Evolutionary conservation across 768 basidiomycete genomes (phyloP), one percentile per base, ranked within the genome.

Genomic region (Hypholoma fasciculare): DNA sequence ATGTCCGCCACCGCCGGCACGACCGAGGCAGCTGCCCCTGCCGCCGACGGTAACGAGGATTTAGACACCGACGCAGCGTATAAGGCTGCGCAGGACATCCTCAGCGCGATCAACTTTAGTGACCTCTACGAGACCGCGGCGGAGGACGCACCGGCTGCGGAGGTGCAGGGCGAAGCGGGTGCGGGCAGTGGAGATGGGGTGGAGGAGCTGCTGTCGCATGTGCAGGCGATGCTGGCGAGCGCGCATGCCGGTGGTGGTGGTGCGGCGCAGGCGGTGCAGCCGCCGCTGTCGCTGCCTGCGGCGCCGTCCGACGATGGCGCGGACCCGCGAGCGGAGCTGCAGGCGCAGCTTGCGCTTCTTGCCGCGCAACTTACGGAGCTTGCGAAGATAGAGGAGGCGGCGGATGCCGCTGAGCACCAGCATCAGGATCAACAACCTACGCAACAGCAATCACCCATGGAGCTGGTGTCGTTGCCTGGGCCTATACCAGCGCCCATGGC

Each of bases 81-180:
- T 80, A 85, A 89, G 66, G 89, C 89, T 0, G 89, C 89, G 7
- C 87, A 90, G 65, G 87, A 82, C 60, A 91, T 91, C 48, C 76
- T 91, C 53, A 84, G 86, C 63, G 89, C 88, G 3, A 89, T 91
- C 72, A 89, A 90, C 68, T 89, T 90, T 64, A 84, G 83, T 4
- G 75, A 73, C 19, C 69, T 88, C 26, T 70, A 82, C 27, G 76
- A 81, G 54, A 59, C 81, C 48, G 67, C 78, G 12, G 58, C 68
- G 12, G 76, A 76, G 34, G 73, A 74, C n/a, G 63, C 61, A 20
- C 52, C 63, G 38, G 57, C 34, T 9, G 23, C 11, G 37, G 36
- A 12, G 7, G 17, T 6, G 7, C 17, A 3, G 44, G 30, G 19
- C 7, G 27, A 12, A 16, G 17, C 54, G 14, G 16, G 14, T 11